A percentile compares a stretch with the other conserved stretches of the same genome.
These are phyloP conservation scores for Penicillium concentricum DNA, from an alignment of 2,329 filamentous ascomycete genomes.

Conservation along the genomic window DNA sequence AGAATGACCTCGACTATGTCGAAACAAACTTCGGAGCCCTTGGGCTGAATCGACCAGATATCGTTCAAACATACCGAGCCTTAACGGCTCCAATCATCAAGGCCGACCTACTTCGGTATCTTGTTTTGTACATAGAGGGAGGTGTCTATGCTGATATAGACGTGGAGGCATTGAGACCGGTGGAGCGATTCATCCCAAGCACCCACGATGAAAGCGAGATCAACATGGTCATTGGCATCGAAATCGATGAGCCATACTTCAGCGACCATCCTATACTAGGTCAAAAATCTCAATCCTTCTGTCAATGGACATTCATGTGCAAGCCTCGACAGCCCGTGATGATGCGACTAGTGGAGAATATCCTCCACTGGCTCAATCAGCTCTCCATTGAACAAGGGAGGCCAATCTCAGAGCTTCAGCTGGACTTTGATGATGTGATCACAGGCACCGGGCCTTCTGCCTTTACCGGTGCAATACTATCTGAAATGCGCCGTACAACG, in stretches of 20 bases:
- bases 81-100: constrained; percentile 66
- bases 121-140: constrained; percentile 67
- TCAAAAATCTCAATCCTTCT: constrained; percentile 67
- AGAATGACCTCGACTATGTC: constrained; percentile 66
- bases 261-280: constrained; percentile 64
- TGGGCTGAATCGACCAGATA: constrained; percentile 66
- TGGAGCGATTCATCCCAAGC: constrained; percentile 61
- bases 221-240: constrained; percentile 68
- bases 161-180: constrained; percentile 55
- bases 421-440: constrained; percentile 72
- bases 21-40: constrained; percentile 65
- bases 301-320: constrained; percentile 73
- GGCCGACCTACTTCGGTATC: constrained; percentile 64
- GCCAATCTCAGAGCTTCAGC: constrained; percentile 58
- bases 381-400: constrained; percentile 60
- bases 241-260: constrained; percentile 69
- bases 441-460: constrained; percentile 70
- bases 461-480: constrained; percentile 64
- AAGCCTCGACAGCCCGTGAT: constrained; percentile 68
- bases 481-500: constrained; percentile 58
- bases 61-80: constrained; percentile 60
- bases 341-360: constrained; percentile 66
- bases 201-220: constrained; percentile 64
- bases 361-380: constrained; percentile 63
- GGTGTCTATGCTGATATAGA: constrained; percentile 62